A percentile compares a stretch with the other conserved stretches of the same genome.
Conservation (phyloP, 345 rosid species). For the Cardamine resedifolia region DNA sequence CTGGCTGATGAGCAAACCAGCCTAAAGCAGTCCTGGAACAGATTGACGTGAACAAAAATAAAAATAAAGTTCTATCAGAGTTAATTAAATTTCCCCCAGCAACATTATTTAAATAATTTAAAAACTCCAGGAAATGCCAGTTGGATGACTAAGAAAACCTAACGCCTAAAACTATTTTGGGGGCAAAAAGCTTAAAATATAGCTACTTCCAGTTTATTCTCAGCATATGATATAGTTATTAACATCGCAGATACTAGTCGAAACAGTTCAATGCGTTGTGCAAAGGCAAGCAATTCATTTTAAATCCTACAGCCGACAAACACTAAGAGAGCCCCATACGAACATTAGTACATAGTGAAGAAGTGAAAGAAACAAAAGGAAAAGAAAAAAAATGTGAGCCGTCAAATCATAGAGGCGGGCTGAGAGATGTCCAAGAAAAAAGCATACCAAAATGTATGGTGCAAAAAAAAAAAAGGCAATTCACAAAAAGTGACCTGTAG, state of each 20-base stretch:
- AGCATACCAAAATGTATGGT: conserved; percentile 7
- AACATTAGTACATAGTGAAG: not conserved
- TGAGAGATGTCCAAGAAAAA: conserved; percentile 15
- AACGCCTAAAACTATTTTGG: not conserved
- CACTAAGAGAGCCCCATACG: conserved; percentile 10
- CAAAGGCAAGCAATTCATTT: conserved; percentile 11
- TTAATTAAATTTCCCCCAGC: not conserved
- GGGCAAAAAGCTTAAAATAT: not conserved
- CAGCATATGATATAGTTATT: conserved; percentile 15
- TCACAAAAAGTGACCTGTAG: conserved; percentile 58
- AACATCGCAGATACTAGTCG: conserved; percentile 15
- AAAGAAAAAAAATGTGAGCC: not conserved
- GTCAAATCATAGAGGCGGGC: conserved; percentile 19
- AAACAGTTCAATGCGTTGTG: conserved; percentile 11
- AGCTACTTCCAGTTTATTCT: conserved; percentile 17
- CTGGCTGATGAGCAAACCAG: conserved; percentile 98
- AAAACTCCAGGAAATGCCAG: conserved; percentile 8
- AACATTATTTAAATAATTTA: conserved; percentile 1
- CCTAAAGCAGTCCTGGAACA: conserved; percentile 84
- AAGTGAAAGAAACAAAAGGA: not conserved
- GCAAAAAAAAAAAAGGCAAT: conserved; percentile 1
- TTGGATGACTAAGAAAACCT: not conserved
- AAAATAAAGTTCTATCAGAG: not conserved
- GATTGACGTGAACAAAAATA: conserved; percentile 19
- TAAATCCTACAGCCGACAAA: conserved; percentile 20